Conservation (phyloP, 352 stramenopile genomes). For the Pythium oligandrum region DNA sequence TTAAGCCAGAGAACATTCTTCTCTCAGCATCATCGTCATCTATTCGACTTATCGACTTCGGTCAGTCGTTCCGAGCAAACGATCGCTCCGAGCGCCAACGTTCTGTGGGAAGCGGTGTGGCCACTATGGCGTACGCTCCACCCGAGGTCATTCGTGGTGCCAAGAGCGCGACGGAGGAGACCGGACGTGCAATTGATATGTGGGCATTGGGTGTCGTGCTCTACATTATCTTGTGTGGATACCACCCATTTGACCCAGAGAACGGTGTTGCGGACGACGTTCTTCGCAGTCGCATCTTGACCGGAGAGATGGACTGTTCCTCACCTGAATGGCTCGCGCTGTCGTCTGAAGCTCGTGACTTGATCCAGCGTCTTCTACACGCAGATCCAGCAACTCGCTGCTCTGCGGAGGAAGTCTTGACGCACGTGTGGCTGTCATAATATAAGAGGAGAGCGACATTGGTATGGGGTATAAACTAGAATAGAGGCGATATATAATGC, state of each 20-base stretch:
- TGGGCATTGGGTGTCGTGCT: conserved; percentile 32
- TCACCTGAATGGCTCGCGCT: conserved; percentile 23
- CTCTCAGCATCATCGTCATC: conserved; percentile 5
- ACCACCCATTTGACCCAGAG: conserved; percentile 28
- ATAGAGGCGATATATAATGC: no score
- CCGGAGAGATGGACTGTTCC: conserved; percentile 15
- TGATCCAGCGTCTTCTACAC: conserved; percentile 23
- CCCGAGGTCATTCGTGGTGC: conserved; percentile 19
- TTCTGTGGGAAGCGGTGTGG: conserved; percentile 19
- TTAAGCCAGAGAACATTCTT: conserved; percentile 37
- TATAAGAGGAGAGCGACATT: no score
- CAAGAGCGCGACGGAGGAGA: not conserved
- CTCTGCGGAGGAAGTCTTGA: conserved; percentile 20
- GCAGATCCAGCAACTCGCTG: conserved; percentile 18
- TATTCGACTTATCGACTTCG: conserved; percentile 61
- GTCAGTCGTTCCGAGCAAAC: conserved; percentile 44
- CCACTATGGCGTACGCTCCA: conserved; percentile 27
- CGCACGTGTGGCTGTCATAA: conserved; percentile 20
- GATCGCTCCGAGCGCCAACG: conserved; percentile 13
- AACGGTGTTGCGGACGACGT: conserved; percentile 19
- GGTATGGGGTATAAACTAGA: no score
- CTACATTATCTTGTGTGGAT: conserved; percentile 27
- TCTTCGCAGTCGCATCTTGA: conserved; percentile 16
- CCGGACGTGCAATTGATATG: conserved; percentile 23
- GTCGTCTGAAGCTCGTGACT: conserved; percentile 16